Evolutionary conservation across 495 filamentous ascomycete genomes (phyloP), one percentile per base, ranked within the genome.

Genomic region (Trichoderma gamsii): DNA sequence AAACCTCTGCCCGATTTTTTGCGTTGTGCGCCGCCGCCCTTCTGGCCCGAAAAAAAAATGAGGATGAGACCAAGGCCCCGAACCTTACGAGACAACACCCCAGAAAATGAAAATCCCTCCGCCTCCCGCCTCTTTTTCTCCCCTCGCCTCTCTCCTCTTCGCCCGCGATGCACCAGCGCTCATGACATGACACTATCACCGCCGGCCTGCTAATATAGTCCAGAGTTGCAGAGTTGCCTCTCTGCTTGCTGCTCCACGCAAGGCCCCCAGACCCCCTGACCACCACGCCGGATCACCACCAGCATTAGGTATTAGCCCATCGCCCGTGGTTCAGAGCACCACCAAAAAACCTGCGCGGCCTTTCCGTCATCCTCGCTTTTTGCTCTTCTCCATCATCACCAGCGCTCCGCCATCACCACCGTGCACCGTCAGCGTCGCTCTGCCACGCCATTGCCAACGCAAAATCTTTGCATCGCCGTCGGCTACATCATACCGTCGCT

Each of bases 41-140:
- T 70, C 66, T 67, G 67, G 69, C 67, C 56, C 56, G 66, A 67
- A 67, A 61, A 61, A 61, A 61, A 56, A 56, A 56, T 56, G 56
- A 71, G 71, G 71, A 73, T 73, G 71, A 73, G 71, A 73, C 71
- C 71, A 73, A 71, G 69, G 73, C 74, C 74, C 74, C 74, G 74
- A 76, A 75, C 72, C 74, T 71, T 70, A 61, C 56, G 67, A 67
- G 74, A 73, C 72, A 70, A 66, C 8, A 72, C 74, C 74, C 74
- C 72, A 74, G 74, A 76, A 74, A 74, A 74, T 71, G 56, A 73
- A 73, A 73, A 71, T 72, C 71, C 69, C 68, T 69, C 74, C 68
- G 64, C 73, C 72, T 71, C 67, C 72, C 72, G 71, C 71, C 67
- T 35, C 43, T 38, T 59, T 23, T 41, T 13, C 49, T 29, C 49